phyloP scores from a whole-genome alignment of 148 eudicot genomes.

The Bassia scoparia region DNA sequence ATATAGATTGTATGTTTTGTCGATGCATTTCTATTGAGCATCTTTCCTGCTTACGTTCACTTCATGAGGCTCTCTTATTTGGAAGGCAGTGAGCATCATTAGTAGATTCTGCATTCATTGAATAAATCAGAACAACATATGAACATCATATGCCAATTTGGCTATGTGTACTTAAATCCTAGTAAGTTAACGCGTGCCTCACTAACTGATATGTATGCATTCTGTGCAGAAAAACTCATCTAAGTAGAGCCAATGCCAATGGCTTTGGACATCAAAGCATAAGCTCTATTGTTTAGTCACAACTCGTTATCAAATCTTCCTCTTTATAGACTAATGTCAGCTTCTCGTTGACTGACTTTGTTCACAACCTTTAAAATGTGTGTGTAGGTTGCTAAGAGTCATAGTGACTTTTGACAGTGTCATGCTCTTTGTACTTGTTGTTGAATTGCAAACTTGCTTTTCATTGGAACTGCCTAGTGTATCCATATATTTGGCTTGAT shows the following conservation, averaged over 20 bases:
- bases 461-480: too few relatives aligned
- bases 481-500: too few relatives aligned
- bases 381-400: neutral
- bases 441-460: too few relatives aligned
- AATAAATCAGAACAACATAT: slow-evolving; percentile 27
- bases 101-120: slow-evolving; percentile 60
- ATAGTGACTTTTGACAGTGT: too few relatives aligned
- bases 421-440: too few relatives aligned
- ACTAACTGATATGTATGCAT: neutral
- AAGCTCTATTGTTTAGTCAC: neutral
- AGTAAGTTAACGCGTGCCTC: neutral
- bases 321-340: neutral
- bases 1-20: slow-evolving; percentile 59
- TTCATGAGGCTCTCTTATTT: neutral
- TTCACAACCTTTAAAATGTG: neutral
- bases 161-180: neutral
- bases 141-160: too few relatives aligned
- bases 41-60: neutral
- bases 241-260: slow-evolving; percentile 19
- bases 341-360: neutral
- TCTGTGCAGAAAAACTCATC: slow-evolving; percentile 18
- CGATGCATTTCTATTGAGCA: neutral
- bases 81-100: slow-evolving; percentile 65
- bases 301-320: neutral
- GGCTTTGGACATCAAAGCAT: slow-evolving; percentile 31